Conservation (phyloP, 108 stramenopile genomes). For the Skeletonema grethae region DNA sequence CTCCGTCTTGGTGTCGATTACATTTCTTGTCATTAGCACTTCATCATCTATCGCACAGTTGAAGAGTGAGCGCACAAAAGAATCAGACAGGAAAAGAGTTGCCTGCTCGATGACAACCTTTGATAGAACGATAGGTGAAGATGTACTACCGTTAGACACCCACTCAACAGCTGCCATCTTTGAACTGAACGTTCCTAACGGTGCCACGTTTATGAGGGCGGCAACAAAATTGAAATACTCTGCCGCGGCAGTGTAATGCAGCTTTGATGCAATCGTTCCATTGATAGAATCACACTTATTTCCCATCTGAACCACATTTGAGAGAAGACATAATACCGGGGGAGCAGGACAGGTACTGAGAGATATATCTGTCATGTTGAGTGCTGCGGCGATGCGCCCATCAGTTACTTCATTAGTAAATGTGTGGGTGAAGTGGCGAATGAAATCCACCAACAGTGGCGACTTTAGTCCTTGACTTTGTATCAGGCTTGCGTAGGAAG, state of each 20-base stretch:
- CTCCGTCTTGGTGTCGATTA: constrained; percentile 63
- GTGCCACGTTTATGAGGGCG: constrained; percentile 67
- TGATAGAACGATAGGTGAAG: constrained; percentile 72
- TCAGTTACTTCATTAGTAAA: constrained; percentile 42
- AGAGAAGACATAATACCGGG: constrained; percentile 66
- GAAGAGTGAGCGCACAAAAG: constrained; percentile 71
- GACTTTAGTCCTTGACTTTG: background rate
- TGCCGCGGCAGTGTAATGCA: constrained; percentile 55
- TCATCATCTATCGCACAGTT: constrained; percentile 59
- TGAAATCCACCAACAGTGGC: constrained; percentile 43
- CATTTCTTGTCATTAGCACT: constrained; percentile 45
- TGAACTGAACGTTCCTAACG: constrained; percentile 69
- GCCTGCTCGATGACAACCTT: constrained; percentile 77
- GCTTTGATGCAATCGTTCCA: constrained; percentile 43
- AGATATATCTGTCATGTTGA: constrained; percentile 58
- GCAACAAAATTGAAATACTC: constrained; percentile 69
- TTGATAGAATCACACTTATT: constrained; percentile 51
- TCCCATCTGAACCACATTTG: constrained; percentile 73
- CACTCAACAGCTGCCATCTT: constrained; percentile 78
- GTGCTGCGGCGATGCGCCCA: constrained; percentile 49
- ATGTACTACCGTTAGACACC: constrained; percentile 74
- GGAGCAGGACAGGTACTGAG: constrained; percentile 70
- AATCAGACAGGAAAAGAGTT: constrained; percentile 58
- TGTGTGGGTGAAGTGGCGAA: constrained; percentile 42
- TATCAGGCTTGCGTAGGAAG: constrained; percentile 28